These are phyloP conservation scores for Ascocoryne sarcoides DNA, from an alignment of 2,329 filamentous ascomycete species.

Conservation along the genomic window DNA sequence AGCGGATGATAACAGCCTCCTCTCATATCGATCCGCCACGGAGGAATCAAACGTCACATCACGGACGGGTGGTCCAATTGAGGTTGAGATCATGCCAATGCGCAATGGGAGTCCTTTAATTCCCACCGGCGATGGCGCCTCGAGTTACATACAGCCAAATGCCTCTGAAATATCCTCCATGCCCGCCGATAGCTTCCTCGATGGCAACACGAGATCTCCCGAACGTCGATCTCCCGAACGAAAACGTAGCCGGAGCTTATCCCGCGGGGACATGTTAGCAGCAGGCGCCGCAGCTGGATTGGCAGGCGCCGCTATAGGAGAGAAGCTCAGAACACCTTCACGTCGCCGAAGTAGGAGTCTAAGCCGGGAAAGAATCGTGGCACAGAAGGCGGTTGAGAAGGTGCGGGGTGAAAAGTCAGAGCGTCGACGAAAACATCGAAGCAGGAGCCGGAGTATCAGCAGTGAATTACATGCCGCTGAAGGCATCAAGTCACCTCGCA, in stretches of 20 bases:
- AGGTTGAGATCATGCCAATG: slow-evolving; percentile 70
- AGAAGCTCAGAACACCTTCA: slow-evolving; percentile 49
- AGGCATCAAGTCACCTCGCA: slow-evolving; percentile 36
- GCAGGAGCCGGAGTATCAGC: slow-evolving; percentile 38
- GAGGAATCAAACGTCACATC: slow-evolving; percentile 70
- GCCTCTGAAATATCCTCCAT: slow-evolving; percentile 82
- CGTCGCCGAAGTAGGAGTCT: slow-evolving; percentile 52
- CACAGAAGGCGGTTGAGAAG: slow-evolving; percentile 62
- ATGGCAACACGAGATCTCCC: slow-evolving; percentile 33
- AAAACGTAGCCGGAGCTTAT: slow-evolving; percentile 26
- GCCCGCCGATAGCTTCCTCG: slow-evolving; percentile 63
- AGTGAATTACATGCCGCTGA: slow-evolving; percentile 35
- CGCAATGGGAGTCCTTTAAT: slow-evolving; percentile 61
- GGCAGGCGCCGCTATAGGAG: slow-evolving; percentile 28
- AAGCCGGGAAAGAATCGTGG: slow-evolving; percentile 54
- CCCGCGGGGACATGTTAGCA: slow-evolving; percentile 21
- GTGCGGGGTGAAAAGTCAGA: slow-evolving; percentile 43
- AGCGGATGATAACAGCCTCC: slow-evolving; percentile 54
- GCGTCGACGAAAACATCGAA: slow-evolving; percentile 34
- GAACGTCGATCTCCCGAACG: slow-evolving; percentile 12
- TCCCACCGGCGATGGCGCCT: slow-evolving; percentile 47
- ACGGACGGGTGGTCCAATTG: slow-evolving; percentile 60
- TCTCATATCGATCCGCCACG: slow-evolving; percentile 68
- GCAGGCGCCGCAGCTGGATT: slow-evolving; percentile 33
- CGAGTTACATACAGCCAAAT: slow-evolving; percentile 54